A percentile compares a stretch with the other conserved stretches of the same genome.
Conservation (phyloP, 108 stramenopile species). For the Epithemia pelagica region DNA sequence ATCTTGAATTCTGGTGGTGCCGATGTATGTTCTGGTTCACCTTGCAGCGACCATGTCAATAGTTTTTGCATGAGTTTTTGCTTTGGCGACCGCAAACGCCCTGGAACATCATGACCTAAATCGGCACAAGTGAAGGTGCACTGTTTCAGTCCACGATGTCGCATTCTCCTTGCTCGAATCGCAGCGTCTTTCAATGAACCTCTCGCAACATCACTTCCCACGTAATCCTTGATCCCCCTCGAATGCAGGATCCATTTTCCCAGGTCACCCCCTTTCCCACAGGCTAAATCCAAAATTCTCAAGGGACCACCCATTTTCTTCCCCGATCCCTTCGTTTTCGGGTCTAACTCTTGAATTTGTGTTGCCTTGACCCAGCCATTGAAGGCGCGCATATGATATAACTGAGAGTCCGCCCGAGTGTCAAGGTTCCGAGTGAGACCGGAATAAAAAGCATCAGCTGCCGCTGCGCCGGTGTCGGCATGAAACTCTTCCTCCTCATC, state of each 20-base stretch:
- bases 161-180: slow-evolving; percentile 65
- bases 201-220: slow-evolving; percentile 95
- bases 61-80: slow-evolving; percentile 63
- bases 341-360: slow-evolving; percentile 77
- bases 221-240: slow-evolving; percentile 76
- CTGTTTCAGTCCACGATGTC: slow-evolving; percentile 31
- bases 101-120: slow-evolving; percentile 87
- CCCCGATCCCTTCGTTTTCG: slow-evolving; percentile 17
- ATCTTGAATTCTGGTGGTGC: slow-evolving; percentile 51
- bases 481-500: slow-evolving; percentile 42
- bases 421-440: slow-evolving; percentile 48
- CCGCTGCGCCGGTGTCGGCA: slow-evolving; percentile 66
- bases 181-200: slow-evolving; percentile 91
- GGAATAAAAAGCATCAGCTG: slow-evolving; percentile 84
- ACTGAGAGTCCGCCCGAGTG: slow-evolving; percentile 75
- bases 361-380: slow-evolving; percentile 98
- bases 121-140: slow-evolving; percentile 78
- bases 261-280: slow-evolving; percentile 99
- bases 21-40: slow-evolving; percentile 46
- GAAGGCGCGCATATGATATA: slow-evolving; percentile 93
- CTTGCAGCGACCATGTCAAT: slow-evolving; percentile 62
- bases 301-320: slow-evolving; percentile 40
- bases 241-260: slow-evolving; percentile 81
- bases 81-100: slow-evolving; percentile 37
- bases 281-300: slow-evolving; percentile 92